These are phyloP conservation scores for Phytopythium mirpurense DNA, from an alignment of 352 stramenopile species.

Conservation along the genomic window DNA sequence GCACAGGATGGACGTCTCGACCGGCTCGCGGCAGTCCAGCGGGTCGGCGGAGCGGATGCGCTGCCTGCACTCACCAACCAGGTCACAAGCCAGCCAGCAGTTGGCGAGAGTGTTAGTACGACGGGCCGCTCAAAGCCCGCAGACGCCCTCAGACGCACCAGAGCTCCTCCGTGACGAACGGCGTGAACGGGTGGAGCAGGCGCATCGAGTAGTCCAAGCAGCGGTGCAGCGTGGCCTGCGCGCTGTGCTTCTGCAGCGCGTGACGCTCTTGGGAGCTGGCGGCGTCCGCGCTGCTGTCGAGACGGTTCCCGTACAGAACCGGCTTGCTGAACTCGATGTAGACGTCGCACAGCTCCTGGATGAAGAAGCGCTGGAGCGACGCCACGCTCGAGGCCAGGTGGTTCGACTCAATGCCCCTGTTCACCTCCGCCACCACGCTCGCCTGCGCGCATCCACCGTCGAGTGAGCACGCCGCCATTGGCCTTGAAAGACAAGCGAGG, in stretches of 20 bases:
- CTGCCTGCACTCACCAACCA: constrained; percentile 21
- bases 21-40: constrained; percentile 8
- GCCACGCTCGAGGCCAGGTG: constrained; percentile 62
- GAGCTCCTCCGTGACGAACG: constrained; percentile 99
- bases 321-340: constrained; percentile 88
- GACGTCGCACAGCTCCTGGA: constrained; percentile 84
- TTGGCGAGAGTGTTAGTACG: background rate
- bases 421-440: constrained; percentile 47
- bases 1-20: constrained; percentile 60
- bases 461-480: background rate
- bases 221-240: constrained; percentile 91
- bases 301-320: constrained; percentile 69
- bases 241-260: constrained; percentile 59
- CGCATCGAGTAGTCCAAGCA: constrained; percentile 95
- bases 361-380: constrained; percentile 77
- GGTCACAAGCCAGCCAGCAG: background rate
- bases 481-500: too few species aligned
- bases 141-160: constrained; percentile 72
- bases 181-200: constrained; percentile 98
- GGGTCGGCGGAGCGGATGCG: constrained; percentile 55
- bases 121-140: background rate
- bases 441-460: constrained; percentile 20
- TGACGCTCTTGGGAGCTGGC: constrained; percentile 40
- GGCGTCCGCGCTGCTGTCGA: constrained; percentile 17
- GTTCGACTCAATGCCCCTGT: constrained; percentile 62